Evolutionary conservation across 2,329 filamentous ascomycete genomes (phyloP).

Genomic region (Trichoderma sp.): DNA sequence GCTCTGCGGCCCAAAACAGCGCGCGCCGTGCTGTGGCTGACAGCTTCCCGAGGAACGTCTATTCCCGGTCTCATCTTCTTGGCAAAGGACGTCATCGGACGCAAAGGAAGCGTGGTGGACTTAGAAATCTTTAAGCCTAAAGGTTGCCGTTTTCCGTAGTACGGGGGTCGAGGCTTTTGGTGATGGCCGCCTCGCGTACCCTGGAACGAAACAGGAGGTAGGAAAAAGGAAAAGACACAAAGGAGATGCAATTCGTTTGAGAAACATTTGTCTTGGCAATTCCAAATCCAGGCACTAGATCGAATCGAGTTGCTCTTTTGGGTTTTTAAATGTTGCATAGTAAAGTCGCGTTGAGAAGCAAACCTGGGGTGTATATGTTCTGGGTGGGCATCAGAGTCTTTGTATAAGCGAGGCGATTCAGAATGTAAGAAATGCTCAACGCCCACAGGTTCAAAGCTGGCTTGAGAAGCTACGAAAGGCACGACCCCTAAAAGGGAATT

Average conservation of each 20-base stretch:
- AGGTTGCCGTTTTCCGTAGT: not conserved
- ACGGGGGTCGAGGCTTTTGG: not conserved
- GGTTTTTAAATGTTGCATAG: not conserved
- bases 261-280: constrained; percentile 16
- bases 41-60: not conserved
- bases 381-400: too few relatives aligned
- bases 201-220: not conserved
- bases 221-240: not conserved
- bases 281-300: not conserved
- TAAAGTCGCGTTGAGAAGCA: not conserved
- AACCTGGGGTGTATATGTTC: not conserved
- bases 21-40: not conserved
- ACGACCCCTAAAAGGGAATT: too few relatives aligned
- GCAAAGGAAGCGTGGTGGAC: not conserved
- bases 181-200: constrained; percentile 5
- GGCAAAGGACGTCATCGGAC: constrained; percentile 11
- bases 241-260: not conserved
- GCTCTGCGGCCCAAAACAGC: constrained; percentile 5
- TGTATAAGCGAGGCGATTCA: too few relatives aligned
- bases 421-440: too few relatives aligned
- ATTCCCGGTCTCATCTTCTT: constrained; percentile 20
- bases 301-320: not conserved
- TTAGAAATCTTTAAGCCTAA: not conserved
- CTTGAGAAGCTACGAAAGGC: too few relatives aligned
- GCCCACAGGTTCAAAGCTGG: too few relatives aligned